Base-by-base conservation (phyloP, 306 rosid species). In the Dalbergia cultrata region DNA sequence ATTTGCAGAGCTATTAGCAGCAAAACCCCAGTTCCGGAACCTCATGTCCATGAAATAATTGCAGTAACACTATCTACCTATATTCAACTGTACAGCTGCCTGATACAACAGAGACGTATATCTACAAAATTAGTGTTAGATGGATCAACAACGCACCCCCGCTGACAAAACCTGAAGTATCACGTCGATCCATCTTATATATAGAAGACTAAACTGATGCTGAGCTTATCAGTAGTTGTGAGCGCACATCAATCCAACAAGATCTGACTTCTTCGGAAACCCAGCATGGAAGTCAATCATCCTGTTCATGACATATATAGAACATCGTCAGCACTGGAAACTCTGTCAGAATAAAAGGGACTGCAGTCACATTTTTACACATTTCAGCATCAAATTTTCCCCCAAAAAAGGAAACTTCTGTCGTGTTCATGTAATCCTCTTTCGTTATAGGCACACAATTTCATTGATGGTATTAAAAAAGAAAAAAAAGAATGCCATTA, bases 161-260 rank as follows among this genome's bases (percentile, higher is more conserved):
- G 8, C 99, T 96, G 52, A 96, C 99, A 88, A 96, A 96, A 79
- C 98, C 99, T 0, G 99, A 96, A 41, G 99, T 96, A 87, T 96
- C 99, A 4, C 90, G 90, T 3, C 99, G 91, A 85, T 96, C 99
- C 99, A 96, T 96, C 76, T 80, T 45, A 54, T 53, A 73, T 74
- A 74, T 84, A 81, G 79, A 77, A 76, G 68, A 82, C 67, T 84
- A 74, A 85, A 53, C 75, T 22, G 60, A 60, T 49, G 64, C 71
- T 80, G 79, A 69, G 78, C 82, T 81, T 85, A 74, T 87, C 87
- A 84, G 85, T 35, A 81, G 87, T 80, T 70, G 80, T 64, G 43
- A 80, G 79, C 31, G 85, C 64, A 78, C 86, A 75, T 58, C 72
- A 90, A 81, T 71, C 86, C 77, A 69, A 70, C 76, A 66, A 63